Base-by-base conservation (phyloP, 257 asterid species). In the Solanum arcanum region DNA sequence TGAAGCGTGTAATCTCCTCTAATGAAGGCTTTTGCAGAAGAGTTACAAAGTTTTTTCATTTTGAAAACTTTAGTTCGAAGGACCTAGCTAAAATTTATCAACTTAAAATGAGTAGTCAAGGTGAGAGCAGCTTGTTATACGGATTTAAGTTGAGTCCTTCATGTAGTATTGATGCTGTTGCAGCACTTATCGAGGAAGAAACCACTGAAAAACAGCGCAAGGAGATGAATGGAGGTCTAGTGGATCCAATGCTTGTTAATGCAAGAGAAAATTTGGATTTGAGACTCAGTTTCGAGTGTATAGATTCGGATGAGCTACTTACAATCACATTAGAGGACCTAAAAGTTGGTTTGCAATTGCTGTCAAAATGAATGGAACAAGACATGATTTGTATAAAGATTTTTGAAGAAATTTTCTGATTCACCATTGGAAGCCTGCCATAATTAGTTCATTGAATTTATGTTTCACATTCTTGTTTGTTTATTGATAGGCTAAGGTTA, bases 1-100 rank as follows among this genome's bases (percentile, higher is more conserved):
- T 96, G 99, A 94, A 93, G 88, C 98, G 98, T 12, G 98, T 96
- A 44, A 94, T 95, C 70, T 42, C 92, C 77, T 94, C 98, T 15
- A 96, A 94, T 1, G 98, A 95, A 87, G 99, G 99, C 75, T 94
- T 96, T 88, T 92, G 98, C 91, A 91, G 99, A 88, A 92, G 99
- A 87, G 98, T 96, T 73, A 95, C 99, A 2, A 95, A 96, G 87
- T 94, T 94, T 87, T 96, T 96, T 89, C 93, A 91, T 33, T 96
- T 96, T 75, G 96, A 94, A 12, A 98, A 95, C 90, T 96, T 95
- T 90, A 91, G 90, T 49, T 88, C 91, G 2, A 80, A 91, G 86
- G 98, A 96, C 88, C 93, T 96, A 42, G 97, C 98, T 42, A 90
- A 89, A 52, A 94, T 96, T 87, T 95, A 94, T 88, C 95, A 88